These are phyloP conservation scores for Gaeumannomyces tritici DNA, from an alignment of 2,329 filamentous ascomycete species.

Conservation along the genomic window DNA sequence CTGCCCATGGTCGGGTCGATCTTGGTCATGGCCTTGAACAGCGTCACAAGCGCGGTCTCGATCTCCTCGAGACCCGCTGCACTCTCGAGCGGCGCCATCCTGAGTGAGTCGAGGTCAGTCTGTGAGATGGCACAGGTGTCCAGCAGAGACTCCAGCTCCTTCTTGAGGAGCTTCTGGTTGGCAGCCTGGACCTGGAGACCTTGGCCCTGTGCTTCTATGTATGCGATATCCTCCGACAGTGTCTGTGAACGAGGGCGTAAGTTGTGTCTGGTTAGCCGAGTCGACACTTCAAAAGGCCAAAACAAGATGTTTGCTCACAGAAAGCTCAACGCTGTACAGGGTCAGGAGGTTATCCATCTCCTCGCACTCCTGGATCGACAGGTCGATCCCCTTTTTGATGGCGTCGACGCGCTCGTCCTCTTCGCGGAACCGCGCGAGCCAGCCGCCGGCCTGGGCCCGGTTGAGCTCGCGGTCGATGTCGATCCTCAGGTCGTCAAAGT, in stretches of 20 bases:
- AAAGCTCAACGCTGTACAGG: conserved; percentile 87
- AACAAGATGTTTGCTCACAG: conserved; percentile 44
- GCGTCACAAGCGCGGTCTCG: conserved; percentile 64
- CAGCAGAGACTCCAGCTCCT: conserved; percentile 80
- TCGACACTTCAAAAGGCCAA: not conserved
- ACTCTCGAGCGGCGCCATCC: conserved; percentile 63
- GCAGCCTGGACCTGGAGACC: conserved; percentile 94
- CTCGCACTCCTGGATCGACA: conserved; percentile 89
- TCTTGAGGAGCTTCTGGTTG: conserved; percentile 89
- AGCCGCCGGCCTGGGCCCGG: conserved; percentile 84
- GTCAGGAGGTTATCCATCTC: conserved; percentile 92
- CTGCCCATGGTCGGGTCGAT: conserved; percentile 74
- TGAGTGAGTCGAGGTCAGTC: conserved; percentile 64
- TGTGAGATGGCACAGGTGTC: conserved; percentile 83
- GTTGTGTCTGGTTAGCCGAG: conserved; percentile 12
- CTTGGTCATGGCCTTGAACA: conserved; percentile 89
- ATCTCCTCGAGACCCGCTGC: conserved; percentile 64
- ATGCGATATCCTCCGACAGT: conserved; percentile 88
- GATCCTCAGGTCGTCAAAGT: conserved; percentile 69
- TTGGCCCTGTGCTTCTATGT: conserved; percentile 95
- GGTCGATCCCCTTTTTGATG: conserved; percentile 77
- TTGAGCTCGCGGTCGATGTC: conserved; percentile 84
- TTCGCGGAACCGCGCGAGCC: conserved; percentile 74
- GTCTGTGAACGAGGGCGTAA: conserved; percentile 46
- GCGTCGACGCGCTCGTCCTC: conserved; percentile 85